phyloP scores from a whole-genome alignment of 129 eudicot genomes.

The Calendula officinalis region DNA sequence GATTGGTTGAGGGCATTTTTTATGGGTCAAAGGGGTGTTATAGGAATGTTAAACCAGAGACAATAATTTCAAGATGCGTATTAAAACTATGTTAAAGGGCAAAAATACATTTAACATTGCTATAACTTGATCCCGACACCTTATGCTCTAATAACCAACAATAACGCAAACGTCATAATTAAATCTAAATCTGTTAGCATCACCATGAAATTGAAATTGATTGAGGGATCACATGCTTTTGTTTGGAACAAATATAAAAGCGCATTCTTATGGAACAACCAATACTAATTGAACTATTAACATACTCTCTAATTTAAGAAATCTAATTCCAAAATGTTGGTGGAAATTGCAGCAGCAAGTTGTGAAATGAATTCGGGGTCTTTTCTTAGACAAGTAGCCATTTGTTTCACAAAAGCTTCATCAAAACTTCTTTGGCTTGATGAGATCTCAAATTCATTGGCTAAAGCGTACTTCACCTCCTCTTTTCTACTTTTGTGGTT shows the following conservation, averaged over 20 bases:
- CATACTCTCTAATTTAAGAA: constrained; percentile 10
- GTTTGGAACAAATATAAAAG: neutral
- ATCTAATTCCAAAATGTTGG: constrained; percentile 40
- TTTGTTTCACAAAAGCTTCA: constrained; percentile 45
- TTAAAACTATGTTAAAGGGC: no score
- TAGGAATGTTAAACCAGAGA: no score
- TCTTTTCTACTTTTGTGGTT: constrained; percentile 43
- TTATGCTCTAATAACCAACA: no score
- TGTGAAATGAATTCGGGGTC: constrained; percentile 53
- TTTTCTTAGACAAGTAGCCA: constrained; percentile 53
- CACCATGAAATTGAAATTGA: no score
- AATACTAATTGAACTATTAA: neutral
- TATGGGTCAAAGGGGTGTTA: no score
- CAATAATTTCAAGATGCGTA: no score
- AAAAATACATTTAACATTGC: no score
- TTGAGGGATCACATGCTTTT: no score
- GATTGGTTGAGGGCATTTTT: no score
- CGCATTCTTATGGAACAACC: neutral
- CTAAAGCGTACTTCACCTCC: constrained; percentile 3
- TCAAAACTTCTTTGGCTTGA: constrained; percentile 17
- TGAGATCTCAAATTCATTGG: constrained; percentile 5
- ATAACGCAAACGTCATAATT: no score
- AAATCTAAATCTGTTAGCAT: no score
- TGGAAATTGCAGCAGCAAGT: constrained; percentile 57
- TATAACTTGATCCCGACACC: no score